Conservation (phyloP, 2,329 filamentous ascomycete genomes). For the Pseudogymnoascus sp. region DNA sequence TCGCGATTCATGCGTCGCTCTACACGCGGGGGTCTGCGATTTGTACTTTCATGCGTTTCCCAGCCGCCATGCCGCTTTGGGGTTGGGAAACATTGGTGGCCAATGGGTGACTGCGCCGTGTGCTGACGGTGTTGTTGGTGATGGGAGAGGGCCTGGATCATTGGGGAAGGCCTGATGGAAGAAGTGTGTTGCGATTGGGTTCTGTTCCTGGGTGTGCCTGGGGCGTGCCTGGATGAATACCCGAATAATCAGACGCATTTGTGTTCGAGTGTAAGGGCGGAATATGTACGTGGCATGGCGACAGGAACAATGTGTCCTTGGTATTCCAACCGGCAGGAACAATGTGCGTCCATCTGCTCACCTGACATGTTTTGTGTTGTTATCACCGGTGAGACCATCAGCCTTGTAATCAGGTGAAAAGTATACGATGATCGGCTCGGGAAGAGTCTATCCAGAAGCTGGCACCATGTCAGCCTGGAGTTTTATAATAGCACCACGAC, state of each 20-base stretch:
- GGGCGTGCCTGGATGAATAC: background rate
- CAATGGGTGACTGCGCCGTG: background rate
- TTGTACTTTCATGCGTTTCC: conserved; percentile 4
- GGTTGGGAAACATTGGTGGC: background rate
- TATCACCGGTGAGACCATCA: background rate
- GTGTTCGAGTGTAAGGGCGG: background rate
- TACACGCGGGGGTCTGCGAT: background rate
- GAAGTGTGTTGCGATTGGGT: background rate
- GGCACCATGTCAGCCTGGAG: background rate
- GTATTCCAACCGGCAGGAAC: background rate
- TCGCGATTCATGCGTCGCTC: conserved; percentile 1
- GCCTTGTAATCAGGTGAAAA: background rate
- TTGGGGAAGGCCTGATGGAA: background rate
- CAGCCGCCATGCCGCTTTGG: background rate
- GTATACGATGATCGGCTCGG: background rate
- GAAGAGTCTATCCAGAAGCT: background rate
- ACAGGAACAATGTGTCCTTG: background rate
- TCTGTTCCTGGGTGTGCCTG: background rate
- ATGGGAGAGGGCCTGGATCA: background rate
- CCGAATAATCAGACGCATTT: background rate
- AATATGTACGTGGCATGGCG: background rate
- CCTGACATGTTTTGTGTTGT: background rate
- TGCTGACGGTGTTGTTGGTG: background rate
- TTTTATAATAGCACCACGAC: background rate
- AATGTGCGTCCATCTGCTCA: background rate